Percentiles rank a stretch among this genome's conserved stretches.
Conservation (phyloP, 2,329 filamentous ascomycete genomes). For the Bisporella sp. region DNA sequence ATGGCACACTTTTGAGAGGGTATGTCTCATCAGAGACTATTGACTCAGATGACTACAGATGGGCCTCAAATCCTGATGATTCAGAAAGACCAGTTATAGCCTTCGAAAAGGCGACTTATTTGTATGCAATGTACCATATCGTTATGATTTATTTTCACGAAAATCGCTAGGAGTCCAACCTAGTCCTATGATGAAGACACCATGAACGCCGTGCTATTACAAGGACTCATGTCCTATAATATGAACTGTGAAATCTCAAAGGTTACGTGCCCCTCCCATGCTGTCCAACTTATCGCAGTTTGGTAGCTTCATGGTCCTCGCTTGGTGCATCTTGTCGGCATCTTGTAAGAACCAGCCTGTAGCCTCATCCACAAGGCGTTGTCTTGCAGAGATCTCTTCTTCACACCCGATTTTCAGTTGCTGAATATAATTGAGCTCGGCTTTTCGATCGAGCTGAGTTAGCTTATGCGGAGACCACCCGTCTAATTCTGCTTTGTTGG, state of each 20-base stretch:
- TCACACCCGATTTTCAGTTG: slow-evolving; percentile 67
- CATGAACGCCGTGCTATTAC: too few species aligned
- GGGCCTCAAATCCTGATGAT: too few species aligned
- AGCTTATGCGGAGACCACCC: slow-evolving; percentile 65
- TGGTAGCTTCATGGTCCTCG: slow-evolving; percentile 48
- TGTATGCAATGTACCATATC: too few species aligned
- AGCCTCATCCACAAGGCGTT: slow-evolving; percentile 55
- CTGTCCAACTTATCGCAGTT: slow-evolving; percentile 49
- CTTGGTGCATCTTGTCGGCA: slow-evolving; percentile 45
- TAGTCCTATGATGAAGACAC: too few species aligned
- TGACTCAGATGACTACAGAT: neutral
- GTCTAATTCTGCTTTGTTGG: slow-evolving; percentile 71
- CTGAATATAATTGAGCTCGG: slow-evolving; percentile 67
- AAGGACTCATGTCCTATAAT: too few species aligned
- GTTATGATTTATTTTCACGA: too few species aligned
- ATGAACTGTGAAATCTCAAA: slow-evolving; percentile 5
- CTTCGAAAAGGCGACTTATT: too few species aligned
- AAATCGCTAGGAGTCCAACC: too few species aligned
- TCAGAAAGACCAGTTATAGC: too few species aligned
- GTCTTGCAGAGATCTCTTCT: slow-evolving; percentile 52
- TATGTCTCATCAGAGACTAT: neutral
- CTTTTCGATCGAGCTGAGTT: slow-evolving; percentile 65
- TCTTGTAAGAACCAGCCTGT: slow-evolving; percentile 66
- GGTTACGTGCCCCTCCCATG: slow-evolving; percentile 30
- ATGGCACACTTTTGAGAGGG: too few species aligned